Base-by-base conservation (phyloP, 768 basidiomycete genomes). In the Tylopilus vinaceipallidus region DNA sequence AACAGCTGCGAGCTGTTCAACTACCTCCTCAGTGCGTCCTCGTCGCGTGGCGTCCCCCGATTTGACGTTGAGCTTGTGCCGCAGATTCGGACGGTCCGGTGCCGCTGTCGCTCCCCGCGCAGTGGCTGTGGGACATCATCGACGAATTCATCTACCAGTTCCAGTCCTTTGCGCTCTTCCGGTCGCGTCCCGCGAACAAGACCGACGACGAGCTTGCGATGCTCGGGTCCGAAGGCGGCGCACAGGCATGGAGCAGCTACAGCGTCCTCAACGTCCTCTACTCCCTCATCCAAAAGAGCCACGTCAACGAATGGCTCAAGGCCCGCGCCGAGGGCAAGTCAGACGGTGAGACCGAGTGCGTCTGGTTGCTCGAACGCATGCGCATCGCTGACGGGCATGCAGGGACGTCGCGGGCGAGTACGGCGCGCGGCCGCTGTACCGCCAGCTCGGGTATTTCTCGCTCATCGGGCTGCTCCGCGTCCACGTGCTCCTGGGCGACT, bases 131-230 rank as follows among this genome's bases (percentile, higher is more conserved):
- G 92, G 93, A 95, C 62, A 94, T 95, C 68, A 86, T 95, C 63
- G 92, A 95, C 73, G 93, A 95, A 61, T 95, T 95, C 66, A 95
- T 98, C 59, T 99, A 97, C 72, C 95, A 99, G 67, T 99, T 94
- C 75, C 94, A 95, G 65, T 88, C 89, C 1, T 98, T 97, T 72
- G 91, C 91, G 57, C 83, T 90, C 33, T 98, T 93, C 87, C 76
- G 93, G 45, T 86, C 86, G 16, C 92, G 89, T 61, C 77, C 84
- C 26, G 88, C 90, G 53, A 76, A 77, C 42, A 98, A 97, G 73
- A 82, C 85, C 0, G 93, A 92, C 34, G 95, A 98, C 59, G 95
- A 98, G 66, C 77, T 94, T 33, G 63, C 77, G 42, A 78, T 93
- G 76, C 78, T 98, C 20, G 83, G 80, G 4, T 91, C 93, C 33